A percentile compares a stretch with the other conserved stretches of the same genome.
Conservation (phyloP, 305 asterid species). For the Rubia balearica region DNA sequence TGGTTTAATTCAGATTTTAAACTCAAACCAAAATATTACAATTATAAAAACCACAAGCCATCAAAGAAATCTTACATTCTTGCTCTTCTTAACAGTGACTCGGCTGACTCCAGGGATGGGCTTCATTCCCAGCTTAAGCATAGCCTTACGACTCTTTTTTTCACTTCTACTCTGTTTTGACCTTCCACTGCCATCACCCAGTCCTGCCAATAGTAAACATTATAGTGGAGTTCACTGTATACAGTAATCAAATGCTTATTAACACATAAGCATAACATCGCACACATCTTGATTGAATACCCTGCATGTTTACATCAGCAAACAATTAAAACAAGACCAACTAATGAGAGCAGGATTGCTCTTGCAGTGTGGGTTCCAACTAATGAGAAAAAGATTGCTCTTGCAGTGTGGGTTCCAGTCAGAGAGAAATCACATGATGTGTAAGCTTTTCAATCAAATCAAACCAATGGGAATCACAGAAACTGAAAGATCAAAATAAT, state of each 20-base stretch:
- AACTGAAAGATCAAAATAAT: neutral
- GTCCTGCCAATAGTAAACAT: conserved; percentile 39
- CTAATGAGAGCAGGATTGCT: neutral
- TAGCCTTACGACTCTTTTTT: conserved; percentile 65
- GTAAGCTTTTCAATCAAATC: neutral
- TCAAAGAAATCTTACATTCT: conserved; percentile 35
- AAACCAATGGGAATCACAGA: neutral
- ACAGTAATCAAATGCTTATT: neutral
- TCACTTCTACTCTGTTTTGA: conserved; percentile 69
- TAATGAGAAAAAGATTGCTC: neutral
- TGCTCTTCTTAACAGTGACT: conserved; percentile 69
- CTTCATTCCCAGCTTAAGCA: conserved; percentile 69
- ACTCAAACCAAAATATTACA: neutral
- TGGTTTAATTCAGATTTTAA: neutral
- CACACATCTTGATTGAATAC: neutral
- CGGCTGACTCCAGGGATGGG: conserved; percentile 59
- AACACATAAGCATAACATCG: neutral
- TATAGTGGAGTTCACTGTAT: neutral
- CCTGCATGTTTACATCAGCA: neutral
- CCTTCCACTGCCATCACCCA: conserved; percentile 53
- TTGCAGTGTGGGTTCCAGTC: neutral
- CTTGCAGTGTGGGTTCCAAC: too few species aligned
- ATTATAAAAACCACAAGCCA: neutral
- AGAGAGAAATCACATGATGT: neutral
- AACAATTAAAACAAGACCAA: neutral